These are phyloP conservation scores for Syzygium syzygioides DNA, from an alignment of 441 rosid genomes.

Conservation along the genomic window DNA sequence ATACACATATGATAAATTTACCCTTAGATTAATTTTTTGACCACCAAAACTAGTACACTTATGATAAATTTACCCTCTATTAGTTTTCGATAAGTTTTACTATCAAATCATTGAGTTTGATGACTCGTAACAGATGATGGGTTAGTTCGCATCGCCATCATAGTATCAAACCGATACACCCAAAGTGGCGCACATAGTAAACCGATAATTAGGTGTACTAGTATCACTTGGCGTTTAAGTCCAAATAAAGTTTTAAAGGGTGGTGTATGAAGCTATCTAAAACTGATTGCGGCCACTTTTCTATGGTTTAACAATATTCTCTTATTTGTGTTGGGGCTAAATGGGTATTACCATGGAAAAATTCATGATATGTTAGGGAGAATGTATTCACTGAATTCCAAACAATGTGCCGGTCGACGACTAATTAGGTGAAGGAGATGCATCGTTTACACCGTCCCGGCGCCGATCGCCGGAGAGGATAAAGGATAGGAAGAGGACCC, in stretches of 20 bases:
- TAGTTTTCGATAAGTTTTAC: no score
- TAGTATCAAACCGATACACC: no score
- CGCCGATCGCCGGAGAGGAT: not conserved
- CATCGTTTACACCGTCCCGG: not conserved
- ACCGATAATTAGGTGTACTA: no score
- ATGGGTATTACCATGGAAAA: not conserved
- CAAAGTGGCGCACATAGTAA: no score
- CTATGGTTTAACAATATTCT: not conserved
- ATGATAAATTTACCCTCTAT: no score
- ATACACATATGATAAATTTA: no score
- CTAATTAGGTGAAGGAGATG: not conserved
- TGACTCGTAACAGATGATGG: no score
- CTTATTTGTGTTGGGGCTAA: not conserved
- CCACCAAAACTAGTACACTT: no score
- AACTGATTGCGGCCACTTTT: not conserved
- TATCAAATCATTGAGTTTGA: no score
- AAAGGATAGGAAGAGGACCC: not conserved
- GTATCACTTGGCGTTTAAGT: not conserved
- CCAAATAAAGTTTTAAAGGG: not conserved
- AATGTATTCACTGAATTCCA: not conserved
- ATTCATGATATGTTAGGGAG: not conserved
- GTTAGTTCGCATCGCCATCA: no score
- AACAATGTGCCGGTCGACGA: not conserved
- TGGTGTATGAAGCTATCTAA: not conserved
- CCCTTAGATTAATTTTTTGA: no score